These are phyloP conservation scores for Candida sp. DNA, from an alignment of 1,139 yeast genomes.

Conservation along the genomic window DNA sequence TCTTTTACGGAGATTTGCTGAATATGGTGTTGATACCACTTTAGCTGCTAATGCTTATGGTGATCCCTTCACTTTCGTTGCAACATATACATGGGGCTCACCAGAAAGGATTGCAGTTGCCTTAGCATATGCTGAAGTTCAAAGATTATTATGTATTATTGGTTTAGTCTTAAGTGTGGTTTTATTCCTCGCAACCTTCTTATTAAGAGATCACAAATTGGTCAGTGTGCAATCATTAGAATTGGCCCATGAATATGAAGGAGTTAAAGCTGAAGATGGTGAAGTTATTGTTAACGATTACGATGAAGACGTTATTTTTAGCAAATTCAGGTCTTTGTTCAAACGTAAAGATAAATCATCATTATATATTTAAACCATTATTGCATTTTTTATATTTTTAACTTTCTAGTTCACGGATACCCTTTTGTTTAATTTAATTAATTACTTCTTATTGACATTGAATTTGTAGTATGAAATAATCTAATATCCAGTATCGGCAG, in stretches of 20 bases:
- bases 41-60: conserved; percentile 50
- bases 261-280: conserved; percentile 22
- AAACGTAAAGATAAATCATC: background rate
- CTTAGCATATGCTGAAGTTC: conserved; percentile 56
- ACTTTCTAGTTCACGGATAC: no score
- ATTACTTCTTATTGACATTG: no score
- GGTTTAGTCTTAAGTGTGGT: conserved; percentile 56
- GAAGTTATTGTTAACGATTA: conserved; percentile 39
- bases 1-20: conserved; percentile 12
- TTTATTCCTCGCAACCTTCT: conserved; percentile 44
- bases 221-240: conserved; percentile 34
- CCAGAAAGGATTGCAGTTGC: conserved; percentile 57
- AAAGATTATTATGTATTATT: conserved; percentile 52
- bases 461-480: no score
- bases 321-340: conserved; percentile 5
- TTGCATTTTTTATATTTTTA: no score
- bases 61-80: conserved; percentile 47
- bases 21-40: conserved; percentile 9
- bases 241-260: conserved; percentile 18
- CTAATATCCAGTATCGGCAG: no score
- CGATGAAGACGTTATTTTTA: conserved; percentile 27
- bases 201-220: conserved; percentile 54
- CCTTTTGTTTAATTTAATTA: no score
- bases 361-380: no score
- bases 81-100: conserved; percentile 53